phyloP scores from a whole-genome alignment of 1,284 basidiomycete species.

The Naganishia cerealis region DNA sequence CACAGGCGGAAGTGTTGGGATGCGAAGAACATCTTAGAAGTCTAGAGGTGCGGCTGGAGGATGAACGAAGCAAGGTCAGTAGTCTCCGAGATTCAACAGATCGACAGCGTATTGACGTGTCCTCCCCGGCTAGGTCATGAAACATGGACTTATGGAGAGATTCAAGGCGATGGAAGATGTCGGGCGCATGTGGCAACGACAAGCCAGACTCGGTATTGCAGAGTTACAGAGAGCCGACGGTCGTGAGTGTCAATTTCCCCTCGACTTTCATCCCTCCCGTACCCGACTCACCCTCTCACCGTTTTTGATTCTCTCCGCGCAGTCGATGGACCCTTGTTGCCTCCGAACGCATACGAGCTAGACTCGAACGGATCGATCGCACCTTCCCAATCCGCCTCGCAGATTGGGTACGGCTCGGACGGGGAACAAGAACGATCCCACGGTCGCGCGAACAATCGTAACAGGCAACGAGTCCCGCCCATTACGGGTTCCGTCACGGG shows the following conservation, averaged over 20 bases:
- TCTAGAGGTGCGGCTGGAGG: conserved; percentile 51
- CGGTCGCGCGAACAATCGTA: conserved; percentile 1
- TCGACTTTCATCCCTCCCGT: neutral
- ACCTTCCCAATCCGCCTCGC: conserved; percentile 54
- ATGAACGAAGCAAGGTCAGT: conserved; percentile 49
- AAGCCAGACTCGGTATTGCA: conserved; percentile 49
- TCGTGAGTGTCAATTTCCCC: conserved; percentile 38
- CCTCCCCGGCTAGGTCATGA: conserved; percentile 45
- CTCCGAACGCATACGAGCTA: conserved; percentile 49
- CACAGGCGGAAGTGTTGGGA: conserved; percentile 53
- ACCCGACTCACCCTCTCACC: neutral
- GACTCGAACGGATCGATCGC: conserved; percentile 55
- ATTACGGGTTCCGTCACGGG: conserved; percentile 42
- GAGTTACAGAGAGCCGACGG: conserved; percentile 46
- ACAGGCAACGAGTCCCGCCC: conserved; percentile 13
- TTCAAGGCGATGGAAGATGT: conserved; percentile 54
- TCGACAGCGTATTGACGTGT: neutral
- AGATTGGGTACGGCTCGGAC: conserved; percentile 45
- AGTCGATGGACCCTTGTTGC: conserved; percentile 36
- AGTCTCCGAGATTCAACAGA: too few species aligned
- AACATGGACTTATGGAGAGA: conserved; percentile 50
- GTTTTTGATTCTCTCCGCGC: neutral
- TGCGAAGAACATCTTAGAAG: conserved; percentile 53
- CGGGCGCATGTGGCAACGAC: conserved; percentile 52
- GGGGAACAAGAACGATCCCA: conserved; percentile 36